A percentile compares a stretch with the other conserved stretches of the same genome.
phyloP scores from a whole-genome alignment of 2,329 filamentous ascomycete genomes.

The Colletotrichum eremochloae region DNA sequence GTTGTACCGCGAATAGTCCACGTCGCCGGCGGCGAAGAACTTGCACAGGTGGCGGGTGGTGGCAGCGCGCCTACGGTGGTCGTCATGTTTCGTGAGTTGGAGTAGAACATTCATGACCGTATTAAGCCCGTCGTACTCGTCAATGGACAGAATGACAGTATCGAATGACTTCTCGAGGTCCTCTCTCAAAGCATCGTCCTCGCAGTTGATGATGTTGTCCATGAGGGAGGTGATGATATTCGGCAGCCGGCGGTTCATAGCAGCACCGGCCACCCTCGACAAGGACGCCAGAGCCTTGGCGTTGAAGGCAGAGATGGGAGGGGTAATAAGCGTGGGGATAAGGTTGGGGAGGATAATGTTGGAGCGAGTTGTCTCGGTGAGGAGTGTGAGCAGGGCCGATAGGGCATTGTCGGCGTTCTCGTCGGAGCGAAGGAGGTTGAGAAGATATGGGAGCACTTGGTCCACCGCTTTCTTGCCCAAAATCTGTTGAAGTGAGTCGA shows the following conservation, averaged over 20 bases:
- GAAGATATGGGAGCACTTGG: constrained; percentile 91
- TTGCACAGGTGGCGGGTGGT: constrained; percentile 84
- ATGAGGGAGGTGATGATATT: constrained; percentile 93
- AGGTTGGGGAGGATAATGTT: constrained; percentile 98
- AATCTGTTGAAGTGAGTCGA: constrained; percentile 93
- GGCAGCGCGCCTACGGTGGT: constrained; percentile 84
- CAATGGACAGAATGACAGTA: constrained; percentile 89
- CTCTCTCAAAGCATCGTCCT: constrained; percentile 77
- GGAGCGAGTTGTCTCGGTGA: constrained; percentile 92
- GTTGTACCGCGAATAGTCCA: constrained; percentile 96
- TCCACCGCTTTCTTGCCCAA: constrained; percentile 95
- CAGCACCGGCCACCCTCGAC: constrained; percentile 88
- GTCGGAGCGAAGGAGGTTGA: constrained; percentile 89
- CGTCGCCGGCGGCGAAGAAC: constrained; percentile 84
- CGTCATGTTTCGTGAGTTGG: constrained; percentile 89
- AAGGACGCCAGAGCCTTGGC: constrained; percentile 93
- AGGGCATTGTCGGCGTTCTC: constrained; percentile 92
- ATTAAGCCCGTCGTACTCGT: constrained; percentile 96
- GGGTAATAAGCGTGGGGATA: constrained; percentile 90
- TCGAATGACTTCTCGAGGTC: constrained; percentile 89
- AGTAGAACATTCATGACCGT: constrained; percentile 95
- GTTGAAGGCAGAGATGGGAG: constrained; percentile 94
- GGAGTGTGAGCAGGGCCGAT: constrained; percentile 89
- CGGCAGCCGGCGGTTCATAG: constrained; percentile 91
- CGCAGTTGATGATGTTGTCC: constrained; percentile 87